Evolutionary conservation across 1,284 basidiomycete species (phyloP).

Genomic region (Marasmius oreades): DNA sequence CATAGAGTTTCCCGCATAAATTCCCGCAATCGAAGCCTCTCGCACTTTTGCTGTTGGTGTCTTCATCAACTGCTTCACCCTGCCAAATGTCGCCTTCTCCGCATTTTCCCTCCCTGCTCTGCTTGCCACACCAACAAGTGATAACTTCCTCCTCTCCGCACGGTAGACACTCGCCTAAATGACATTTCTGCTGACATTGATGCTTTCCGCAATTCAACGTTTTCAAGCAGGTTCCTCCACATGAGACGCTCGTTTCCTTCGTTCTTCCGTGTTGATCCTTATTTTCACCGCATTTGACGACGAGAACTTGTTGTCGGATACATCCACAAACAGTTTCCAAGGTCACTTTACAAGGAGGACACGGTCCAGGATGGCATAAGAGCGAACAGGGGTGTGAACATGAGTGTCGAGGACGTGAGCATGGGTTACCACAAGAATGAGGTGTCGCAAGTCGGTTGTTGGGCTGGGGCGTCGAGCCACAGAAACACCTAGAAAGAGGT

Average conservation of each 20-base stretch:
- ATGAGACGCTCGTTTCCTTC: constrained; percentile 45
- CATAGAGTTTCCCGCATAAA: constrained; percentile 66
- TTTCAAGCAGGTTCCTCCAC: constrained; percentile 62
- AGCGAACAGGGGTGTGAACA: constrained; percentile 85
- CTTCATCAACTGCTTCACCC: constrained; percentile 5
- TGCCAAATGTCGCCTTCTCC: constrained; percentile 45
- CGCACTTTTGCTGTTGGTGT: constrained; percentile 36
- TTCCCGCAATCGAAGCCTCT: constrained; percentile 65
- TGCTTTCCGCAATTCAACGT: constrained; percentile 69
- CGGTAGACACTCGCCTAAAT: constrained; percentile 65
- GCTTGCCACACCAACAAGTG: constrained; percentile 78
- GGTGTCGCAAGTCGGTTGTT: constrained; percentile 70
- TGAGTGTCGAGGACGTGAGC: constrained; percentile 60
- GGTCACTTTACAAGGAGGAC: constrained; percentile 51
- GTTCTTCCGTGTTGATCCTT: background rate
- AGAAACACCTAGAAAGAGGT: constrained; percentile 72
- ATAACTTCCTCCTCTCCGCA: constrained; percentile 56
- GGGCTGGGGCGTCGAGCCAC: constrained; percentile 70
- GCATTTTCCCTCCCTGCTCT: constrained; percentile 58
- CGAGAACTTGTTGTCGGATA: constrained; percentile 49
- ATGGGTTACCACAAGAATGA: constrained; percentile 82
- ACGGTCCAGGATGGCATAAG: constrained; percentile 50
- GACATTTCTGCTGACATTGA: constrained; percentile 58
- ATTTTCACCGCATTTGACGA: constrained; percentile 58
- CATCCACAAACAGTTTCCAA: constrained; percentile 63